Conservation (phyloP, 371 early-diverging fungal genomes). For the Mortierella sp. region DNA sequence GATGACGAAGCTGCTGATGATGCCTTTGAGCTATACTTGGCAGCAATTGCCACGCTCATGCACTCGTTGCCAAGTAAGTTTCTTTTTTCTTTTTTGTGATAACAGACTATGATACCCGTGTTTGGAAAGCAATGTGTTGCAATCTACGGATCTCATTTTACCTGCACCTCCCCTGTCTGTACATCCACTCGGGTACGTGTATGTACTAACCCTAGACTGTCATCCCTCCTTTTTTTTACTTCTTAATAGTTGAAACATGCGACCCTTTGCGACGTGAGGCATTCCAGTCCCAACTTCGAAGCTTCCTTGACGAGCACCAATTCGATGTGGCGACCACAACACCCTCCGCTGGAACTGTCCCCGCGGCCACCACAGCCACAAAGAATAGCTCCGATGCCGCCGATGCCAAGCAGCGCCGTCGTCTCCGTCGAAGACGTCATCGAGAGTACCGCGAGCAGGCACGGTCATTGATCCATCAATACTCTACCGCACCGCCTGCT, state of each 20-base stretch:
- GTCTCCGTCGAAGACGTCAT: conserved; percentile 48
- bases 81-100: neutral
- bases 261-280: conserved; percentile 60
- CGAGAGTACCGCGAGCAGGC: conserved; percentile 43
- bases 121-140: neutral
- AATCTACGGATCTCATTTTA: neutral
- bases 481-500: neutral
- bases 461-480: conserved; percentile 32
- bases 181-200: neutral
- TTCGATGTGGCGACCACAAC: conserved; percentile 1
- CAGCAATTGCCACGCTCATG: conserved; percentile 63
- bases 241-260: conserved; percentile 60
- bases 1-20: conserved; percentile 63
- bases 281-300: conserved; percentile 57
- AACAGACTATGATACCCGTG: neutral
- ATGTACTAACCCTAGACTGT: conserved; percentile 2
- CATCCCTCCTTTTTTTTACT: conserved; percentile 2
- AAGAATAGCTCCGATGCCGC: neutral
- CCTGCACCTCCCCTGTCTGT: neutral
- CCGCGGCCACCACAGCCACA: neutral
- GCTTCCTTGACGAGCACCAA: conserved; percentile 34
- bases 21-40: conserved; percentile 67
- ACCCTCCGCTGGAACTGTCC: neutral
- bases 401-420: conserved; percentile 31
- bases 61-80: conserved; percentile 68